Percentiles rank a stretch among this genome's conserved stretches.
phyloP scores from a whole-genome alignment of 2,329 filamentous ascomycete species.

The Pseudogymnoascus sp. region DNA sequence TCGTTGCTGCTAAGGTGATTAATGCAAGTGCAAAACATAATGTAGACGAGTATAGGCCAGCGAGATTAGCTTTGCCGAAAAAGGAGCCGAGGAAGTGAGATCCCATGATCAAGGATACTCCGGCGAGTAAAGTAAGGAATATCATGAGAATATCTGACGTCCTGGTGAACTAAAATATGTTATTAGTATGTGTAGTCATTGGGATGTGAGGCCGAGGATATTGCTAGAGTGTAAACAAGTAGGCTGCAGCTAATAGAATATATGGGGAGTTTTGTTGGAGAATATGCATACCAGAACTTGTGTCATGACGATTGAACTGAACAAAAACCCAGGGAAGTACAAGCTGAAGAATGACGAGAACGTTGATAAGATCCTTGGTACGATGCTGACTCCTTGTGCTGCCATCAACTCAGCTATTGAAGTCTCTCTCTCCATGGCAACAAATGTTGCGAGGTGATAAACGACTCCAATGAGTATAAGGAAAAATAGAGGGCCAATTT shows the following conservation, averaged over 20 bases:
- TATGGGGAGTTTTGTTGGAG: not conserved
- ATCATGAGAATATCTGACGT: slow-evolving; percentile 23
- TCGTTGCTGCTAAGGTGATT: slow-evolving; percentile 45
- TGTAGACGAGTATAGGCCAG: slow-evolving; percentile 56
- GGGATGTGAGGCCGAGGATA: not conserved
- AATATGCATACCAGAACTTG: slow-evolving; percentile 15
- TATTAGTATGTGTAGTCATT: not conserved
- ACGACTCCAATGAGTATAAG: slow-evolving; percentile 24
- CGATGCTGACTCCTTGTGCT: slow-evolving; percentile 21
- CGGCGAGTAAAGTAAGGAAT: slow-evolving; percentile 20
- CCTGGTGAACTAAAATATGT: slow-evolving; percentile 13
- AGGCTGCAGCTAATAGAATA: not conserved
- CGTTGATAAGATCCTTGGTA: slow-evolving; percentile 21
- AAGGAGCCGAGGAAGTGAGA: slow-evolving; percentile 48
- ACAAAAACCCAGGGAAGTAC: slow-evolving; percentile 23
- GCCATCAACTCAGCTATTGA: slow-evolving; percentile 23
- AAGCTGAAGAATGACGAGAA: slow-evolving; percentile 20
- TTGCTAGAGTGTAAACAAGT: not conserved
- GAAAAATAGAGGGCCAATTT: slow-evolving; percentile 22
- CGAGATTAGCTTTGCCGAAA: slow-evolving; percentile 57
- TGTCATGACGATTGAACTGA: slow-evolving; percentile 21
- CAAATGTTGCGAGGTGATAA: slow-evolving; percentile 23
- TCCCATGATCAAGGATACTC: slow-evolving; percentile 17
- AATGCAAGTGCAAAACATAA: slow-evolving; percentile 52
- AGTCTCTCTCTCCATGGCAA: slow-evolving; percentile 22